phyloP scores from a whole-genome alignment of 768 basidiomycete species.

The Naganishia antarctica region DNA sequence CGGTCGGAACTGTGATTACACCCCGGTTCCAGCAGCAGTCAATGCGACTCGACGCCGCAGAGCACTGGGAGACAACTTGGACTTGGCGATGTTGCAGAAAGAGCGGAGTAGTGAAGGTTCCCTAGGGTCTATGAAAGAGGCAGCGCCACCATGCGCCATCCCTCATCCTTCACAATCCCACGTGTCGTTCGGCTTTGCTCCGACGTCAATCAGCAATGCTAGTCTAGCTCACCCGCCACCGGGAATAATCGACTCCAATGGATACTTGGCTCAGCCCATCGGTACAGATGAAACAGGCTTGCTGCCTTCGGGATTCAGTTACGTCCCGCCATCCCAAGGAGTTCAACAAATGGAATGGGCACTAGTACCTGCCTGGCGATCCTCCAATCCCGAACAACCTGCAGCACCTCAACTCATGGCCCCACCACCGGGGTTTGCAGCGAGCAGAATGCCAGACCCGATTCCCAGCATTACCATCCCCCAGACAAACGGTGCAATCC shows the following conservation, averaged over 20 bases:
- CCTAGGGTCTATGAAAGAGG: too few species aligned
- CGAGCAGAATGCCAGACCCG: neutral
- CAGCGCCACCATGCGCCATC: too few species aligned
- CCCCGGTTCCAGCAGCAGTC: neutral
- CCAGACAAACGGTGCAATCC: neutral
- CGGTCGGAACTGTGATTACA: slow-evolving; percentile 10
- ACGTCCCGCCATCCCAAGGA: neutral
- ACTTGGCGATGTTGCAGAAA: neutral
- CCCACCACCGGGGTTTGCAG: neutral
- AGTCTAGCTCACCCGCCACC: too few species aligned
- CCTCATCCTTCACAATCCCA: too few species aligned
- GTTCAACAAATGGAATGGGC: slow-evolving; percentile 12
- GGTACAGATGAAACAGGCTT: neutral
- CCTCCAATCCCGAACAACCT: neutral
- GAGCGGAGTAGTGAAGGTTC: neutral
- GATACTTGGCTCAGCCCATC: neutral
- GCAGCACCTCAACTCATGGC: neutral
- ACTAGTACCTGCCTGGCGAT: slow-evolving; percentile 8
- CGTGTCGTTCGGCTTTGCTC: too few species aligned
- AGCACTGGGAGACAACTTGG: neutral
- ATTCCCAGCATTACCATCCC: slow-evolving; percentile 4
- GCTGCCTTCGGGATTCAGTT: neutral
- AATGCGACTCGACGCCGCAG: neutral
- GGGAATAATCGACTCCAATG: neutral
- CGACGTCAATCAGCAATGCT: too few species aligned